phyloP scores from a whole-genome alignment of 2,329 filamentous ascomycete genomes.

The Teratosphaeria zuluensis region DNA sequence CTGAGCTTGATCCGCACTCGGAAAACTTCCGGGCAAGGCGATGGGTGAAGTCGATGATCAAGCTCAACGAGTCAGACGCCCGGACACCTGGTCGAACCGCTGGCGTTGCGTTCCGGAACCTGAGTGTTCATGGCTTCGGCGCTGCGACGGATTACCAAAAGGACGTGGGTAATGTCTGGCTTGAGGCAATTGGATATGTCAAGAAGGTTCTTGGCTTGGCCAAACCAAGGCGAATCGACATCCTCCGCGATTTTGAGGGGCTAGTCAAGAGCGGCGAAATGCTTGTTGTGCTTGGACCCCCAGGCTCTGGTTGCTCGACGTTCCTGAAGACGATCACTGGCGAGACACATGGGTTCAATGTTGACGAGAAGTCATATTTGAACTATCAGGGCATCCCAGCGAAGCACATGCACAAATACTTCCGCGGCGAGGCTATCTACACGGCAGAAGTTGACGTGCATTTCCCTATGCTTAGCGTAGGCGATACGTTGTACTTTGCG shows the following conservation, averaged over 20 bases:
- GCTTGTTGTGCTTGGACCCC: conserved; percentile 64
- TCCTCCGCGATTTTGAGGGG: conserved; percentile 58
- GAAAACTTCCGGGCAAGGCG: conserved; percentile 38
- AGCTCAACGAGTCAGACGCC: conserved; percentile 34
- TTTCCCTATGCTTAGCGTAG: conserved; percentile 67
- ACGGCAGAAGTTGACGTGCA: conserved; percentile 77
- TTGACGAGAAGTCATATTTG: conserved; percentile 61
- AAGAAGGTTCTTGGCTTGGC: conserved; percentile 25
- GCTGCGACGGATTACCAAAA: conserved; percentile 43
- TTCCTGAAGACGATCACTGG: conserved; percentile 77
- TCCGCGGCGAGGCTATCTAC: conserved; percentile 79
- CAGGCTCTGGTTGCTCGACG: conserved; percentile 64
- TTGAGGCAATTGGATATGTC: conserved; percentile 30
- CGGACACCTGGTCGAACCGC: conserved; percentile 34
- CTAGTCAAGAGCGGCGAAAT: conserved; percentile 63
- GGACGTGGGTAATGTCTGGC: conserved; percentile 38
- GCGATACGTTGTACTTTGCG: conserved; percentile 70
- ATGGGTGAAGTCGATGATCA: conserved; percentile 43
- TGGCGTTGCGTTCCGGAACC: conserved; percentile 36
- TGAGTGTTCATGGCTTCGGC: conserved; percentile 42
- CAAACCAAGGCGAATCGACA: conserved; percentile 40
- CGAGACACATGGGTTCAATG: conserved; percentile 68
- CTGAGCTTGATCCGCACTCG: conserved; percentile 37
- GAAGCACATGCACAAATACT: conserved; percentile 65
- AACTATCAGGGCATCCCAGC: conserved; percentile 73